Conservation (phyloP, 169 alveolate genomes). For the Eimeria maxima region DNA sequence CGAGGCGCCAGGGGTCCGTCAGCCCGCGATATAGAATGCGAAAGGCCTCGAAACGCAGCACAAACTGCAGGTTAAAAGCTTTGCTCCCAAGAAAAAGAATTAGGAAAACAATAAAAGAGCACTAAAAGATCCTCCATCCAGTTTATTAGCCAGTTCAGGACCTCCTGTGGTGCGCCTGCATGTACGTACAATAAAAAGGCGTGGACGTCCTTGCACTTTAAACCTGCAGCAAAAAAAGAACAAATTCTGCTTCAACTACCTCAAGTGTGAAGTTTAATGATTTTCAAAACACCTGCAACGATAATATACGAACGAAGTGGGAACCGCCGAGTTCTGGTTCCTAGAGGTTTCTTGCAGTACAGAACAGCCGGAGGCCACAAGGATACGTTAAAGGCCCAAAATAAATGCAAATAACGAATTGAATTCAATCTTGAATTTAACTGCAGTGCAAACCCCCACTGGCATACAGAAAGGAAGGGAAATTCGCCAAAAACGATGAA, state of each 20-base stretch:
- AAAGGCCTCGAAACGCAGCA: not conserved
- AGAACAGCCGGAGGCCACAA: not conserved
- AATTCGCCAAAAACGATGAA: not conserved
- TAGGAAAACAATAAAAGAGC: not conserved
- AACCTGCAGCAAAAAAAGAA: not conserved
- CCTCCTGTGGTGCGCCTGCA: not conserved
- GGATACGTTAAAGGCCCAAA: not conserved
- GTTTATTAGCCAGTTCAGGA: not conserved
- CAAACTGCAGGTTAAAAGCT: not conserved
- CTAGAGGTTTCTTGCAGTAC: not conserved
- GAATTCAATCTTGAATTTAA: not conserved
- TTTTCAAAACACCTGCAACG: not conserved
- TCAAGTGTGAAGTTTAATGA: no score
- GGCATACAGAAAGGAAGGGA: not conserved
- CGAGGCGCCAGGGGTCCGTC: constrained; percentile 32
- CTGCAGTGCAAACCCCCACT: no score
- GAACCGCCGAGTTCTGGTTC: not conserved
- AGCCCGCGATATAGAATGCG: not conserved
- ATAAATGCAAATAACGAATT: not conserved
- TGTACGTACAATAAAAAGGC: not conserved
- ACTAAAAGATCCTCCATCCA: not conserved
- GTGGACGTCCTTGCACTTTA: not conserved
- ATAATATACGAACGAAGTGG: not conserved
- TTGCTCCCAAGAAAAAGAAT: not conserved
- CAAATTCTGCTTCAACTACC: not conserved